Evolutionary conservation across 495 filamentous ascomycete genomes (phyloP), one percentile per base, ranked within the genome.

Genomic region (Hyaloscypha finlandica): DNA sequence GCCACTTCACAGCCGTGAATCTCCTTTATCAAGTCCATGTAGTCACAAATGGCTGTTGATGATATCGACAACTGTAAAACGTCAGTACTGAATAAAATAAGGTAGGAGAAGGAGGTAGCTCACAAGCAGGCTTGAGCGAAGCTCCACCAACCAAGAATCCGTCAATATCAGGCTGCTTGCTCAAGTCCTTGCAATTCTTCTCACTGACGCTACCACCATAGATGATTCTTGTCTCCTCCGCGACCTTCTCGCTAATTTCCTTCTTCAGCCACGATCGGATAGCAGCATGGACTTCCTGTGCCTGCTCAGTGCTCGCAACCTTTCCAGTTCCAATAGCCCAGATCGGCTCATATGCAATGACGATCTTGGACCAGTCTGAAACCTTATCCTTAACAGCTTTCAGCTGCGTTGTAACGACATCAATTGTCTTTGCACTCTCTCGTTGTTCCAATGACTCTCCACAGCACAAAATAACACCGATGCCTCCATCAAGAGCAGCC

Each of bases 241-340:
- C 83, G 56, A 86, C 91, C 68, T 87, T 79, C 45, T 88, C 77
- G 72, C 86, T 89, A 68, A 97, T 85, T 65, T 88, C 84, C 71
- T 88, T 83, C 69, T 81, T 84, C 73, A 99, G 81, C 94, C 94
- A 99, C 72, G 89, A 80, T 71, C 95, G 91, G 79, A 99, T 96
- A 67, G 89, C 93, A 58, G 86, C 89, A 80, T 99, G 95, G 66
- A 95, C 93, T 79, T 97, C 93, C 83, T 97, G 93, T 64, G 93
- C 93, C 82, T 97, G 93, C 82, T 92, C 83, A 54, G 92, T 94
- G 60, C 88, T 93, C 73, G 95, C 95, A 66, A 98, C 95, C 83
- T 97, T 97, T 74, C 95, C 95, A 68, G 95, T 98, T 67, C 96
- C 95, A 75, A 98, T 98, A 72, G 94, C 96, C 94, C 95, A 99